Conservation (phyloP, 1,284 basidiomycete genomes). For the Malassezia dermatis region DNA sequence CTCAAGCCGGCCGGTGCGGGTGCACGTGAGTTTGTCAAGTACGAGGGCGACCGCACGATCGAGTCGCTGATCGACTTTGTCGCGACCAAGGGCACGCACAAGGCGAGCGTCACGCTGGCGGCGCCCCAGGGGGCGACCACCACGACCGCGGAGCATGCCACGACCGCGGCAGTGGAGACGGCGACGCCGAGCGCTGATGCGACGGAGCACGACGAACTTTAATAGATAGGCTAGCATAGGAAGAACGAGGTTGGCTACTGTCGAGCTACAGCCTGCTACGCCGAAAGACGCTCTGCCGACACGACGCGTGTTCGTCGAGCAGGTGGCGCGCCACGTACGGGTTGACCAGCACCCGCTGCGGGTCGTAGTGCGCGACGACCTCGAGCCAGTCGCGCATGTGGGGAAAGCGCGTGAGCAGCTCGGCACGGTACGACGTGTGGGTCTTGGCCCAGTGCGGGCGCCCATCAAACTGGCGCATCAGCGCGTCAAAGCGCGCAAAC, state of each 20-base stretch:
- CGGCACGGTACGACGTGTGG: conserved; percentile 63
- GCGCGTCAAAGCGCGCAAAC: conserved; percentile 68
- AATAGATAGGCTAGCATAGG: not conserved
- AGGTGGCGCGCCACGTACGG: conserved; percentile 54
- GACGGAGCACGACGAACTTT: conserved; percentile 5
- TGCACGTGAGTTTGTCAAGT: conserved; percentile 66
- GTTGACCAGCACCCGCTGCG: conserved; percentile 61
- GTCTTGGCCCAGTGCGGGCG: conserved; percentile 97
- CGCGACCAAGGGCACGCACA: conserved; percentile 40
- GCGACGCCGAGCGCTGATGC: not conserved
- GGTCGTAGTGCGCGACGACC: conserved; percentile 66
- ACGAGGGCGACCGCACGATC: conserved; percentile 43
- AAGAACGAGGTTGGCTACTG: not conserved
- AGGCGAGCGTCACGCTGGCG: conserved; percentile 23
- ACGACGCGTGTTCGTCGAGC: conserved; percentile 45
- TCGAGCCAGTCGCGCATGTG: conserved; percentile 68
- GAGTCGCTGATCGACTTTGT: conserved; percentile 45
- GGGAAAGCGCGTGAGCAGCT: conserved; percentile 65
- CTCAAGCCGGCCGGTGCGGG: conserved; percentile 78
- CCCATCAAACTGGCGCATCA: conserved; percentile 64
- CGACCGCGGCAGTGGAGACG: not conserved
- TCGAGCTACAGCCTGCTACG: conserved; percentile 2
- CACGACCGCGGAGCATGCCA: not conserved
- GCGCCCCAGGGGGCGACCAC: not conserved
- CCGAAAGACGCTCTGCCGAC: conserved; percentile 8